Conservation (phyloP, 257 asterid genomes). For the Coffea canephora region DNA sequence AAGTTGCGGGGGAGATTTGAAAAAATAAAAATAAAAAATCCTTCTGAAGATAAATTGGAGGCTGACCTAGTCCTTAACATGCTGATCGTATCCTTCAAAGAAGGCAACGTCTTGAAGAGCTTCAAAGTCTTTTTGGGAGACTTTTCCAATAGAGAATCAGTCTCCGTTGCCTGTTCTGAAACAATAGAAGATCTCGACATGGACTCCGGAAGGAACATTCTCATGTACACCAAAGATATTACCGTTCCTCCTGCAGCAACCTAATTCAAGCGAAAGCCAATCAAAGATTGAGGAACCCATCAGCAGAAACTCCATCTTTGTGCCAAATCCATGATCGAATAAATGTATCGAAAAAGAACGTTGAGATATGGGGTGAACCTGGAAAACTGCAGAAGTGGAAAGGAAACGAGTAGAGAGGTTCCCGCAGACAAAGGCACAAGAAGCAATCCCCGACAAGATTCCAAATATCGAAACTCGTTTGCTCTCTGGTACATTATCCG, state of each 20-base stretch:
- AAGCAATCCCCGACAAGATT: slow-evolving; percentile 69
- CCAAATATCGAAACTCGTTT: slow-evolving; percentile 74
- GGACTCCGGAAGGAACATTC: slow-evolving; percentile 70
- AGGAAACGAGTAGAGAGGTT: slow-evolving; percentile 78
- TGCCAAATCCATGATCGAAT: background rate
- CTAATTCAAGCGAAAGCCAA: slow-evolving; percentile 26
- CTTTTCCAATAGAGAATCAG: slow-evolving; percentile 58
- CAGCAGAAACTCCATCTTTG: background rate
- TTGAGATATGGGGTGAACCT: slow-evolving; percentile 32
- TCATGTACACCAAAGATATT: slow-evolving; percentile 68
- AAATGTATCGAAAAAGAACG: background rate
- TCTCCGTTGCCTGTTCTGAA: slow-evolving; percentile 36
- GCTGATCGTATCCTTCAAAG: slow-evolving; percentile 53
- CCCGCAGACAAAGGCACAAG: slow-evolving; percentile 86
- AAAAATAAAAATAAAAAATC: background rate
- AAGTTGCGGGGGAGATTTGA: background rate
- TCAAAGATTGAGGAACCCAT: background rate
- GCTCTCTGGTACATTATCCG: slow-evolving; percentile 77
- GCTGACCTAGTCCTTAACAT: slow-evolving; percentile 67
- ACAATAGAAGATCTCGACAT: slow-evolving; percentile 3
- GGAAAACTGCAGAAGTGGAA: slow-evolving; percentile 67
- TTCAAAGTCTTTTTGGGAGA: slow-evolving; percentile 46
- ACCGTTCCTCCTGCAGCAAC: slow-evolving; percentile 71
- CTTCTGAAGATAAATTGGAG: background rate
- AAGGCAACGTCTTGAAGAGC: slow-evolving; percentile 53